These are phyloP conservation scores for Metarhizium anisopliae DNA, from an alignment of 2,329 filamentous ascomycete species.

Conservation along the genomic window DNA sequence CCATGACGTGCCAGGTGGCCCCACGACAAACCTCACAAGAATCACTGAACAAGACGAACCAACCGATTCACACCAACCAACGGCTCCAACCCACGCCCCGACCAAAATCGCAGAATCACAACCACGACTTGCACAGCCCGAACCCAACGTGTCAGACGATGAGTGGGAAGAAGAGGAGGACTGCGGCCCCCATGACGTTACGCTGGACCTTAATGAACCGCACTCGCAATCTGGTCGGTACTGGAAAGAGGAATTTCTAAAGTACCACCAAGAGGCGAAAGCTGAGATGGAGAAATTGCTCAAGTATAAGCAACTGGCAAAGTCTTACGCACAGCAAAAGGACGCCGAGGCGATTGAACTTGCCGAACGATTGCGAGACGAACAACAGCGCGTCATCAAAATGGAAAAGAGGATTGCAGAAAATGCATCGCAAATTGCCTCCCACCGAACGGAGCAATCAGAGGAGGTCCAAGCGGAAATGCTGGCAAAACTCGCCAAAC, in stretches of 20 bases:
- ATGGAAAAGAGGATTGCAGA: constrained; percentile 57
- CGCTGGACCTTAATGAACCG: constrained; percentile 63
- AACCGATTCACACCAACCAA: constrained; percentile 32
- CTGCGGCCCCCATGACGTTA: constrained; percentile 49
- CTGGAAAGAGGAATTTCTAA: constrained; percentile 72
- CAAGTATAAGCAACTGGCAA: constrained; percentile 71
- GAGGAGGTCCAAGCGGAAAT: constrained; percentile 38
- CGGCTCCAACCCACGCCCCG: constrained; percentile 18
- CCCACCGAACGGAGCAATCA: constrained; percentile 21
- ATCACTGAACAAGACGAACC: constrained; percentile 34
- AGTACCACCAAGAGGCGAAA: constrained; percentile 63
- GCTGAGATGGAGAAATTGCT: constrained; percentile 69
- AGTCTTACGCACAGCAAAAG: constrained; percentile 70
- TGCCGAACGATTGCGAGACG: constrained; percentile 55
- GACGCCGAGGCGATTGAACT: constrained; percentile 62
- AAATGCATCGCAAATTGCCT: constrained; percentile 46
- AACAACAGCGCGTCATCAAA: constrained; percentile 53
- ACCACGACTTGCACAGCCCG: background rate
- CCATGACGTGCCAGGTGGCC: constrained; percentile 36
- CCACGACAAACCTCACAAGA: constrained; percentile 6
- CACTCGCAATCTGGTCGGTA: constrained; percentile 67
- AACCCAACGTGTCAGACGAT: constrained; percentile 26
- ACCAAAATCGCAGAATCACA: background rate
- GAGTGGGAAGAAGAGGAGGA: constrained; percentile 34
- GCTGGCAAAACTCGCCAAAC: constrained; percentile 44